Evolutionary conservation across 2,329 filamentous ascomycete species (phyloP).

Genomic region (Alternaria novae-zelandiae): DNA sequence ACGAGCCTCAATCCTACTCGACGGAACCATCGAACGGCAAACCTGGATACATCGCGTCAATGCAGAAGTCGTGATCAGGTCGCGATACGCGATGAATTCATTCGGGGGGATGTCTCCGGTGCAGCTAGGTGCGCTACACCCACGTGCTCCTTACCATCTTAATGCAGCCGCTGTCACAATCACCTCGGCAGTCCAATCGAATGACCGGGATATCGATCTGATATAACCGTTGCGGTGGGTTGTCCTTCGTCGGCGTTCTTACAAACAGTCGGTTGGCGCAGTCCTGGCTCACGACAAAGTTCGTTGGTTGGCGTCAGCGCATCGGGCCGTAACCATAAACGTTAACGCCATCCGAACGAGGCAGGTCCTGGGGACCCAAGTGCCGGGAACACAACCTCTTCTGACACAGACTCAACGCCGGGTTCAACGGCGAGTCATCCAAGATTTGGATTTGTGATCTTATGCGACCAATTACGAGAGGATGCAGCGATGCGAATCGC

Average conservation of each 20-base stretch:
- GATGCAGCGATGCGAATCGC: not conserved
- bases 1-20: not conserved
- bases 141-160: slow-evolving; percentile 1
- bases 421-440: not conserved
- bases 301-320: slow-evolving; percentile 5
- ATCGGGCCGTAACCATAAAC: slow-evolving; percentile 10
- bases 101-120: slow-evolving; percentile 2
- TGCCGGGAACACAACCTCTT: not conserved
- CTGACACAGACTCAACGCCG: not conserved
- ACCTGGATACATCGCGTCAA: not conserved
- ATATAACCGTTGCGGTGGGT: slow-evolving; percentile 1
- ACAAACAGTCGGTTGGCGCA: slow-evolving; percentile 2
- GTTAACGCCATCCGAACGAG: slow-evolving; percentile 1
- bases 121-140: not conserved
- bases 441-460: not conserved
- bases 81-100: not conserved
- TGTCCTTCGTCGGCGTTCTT: not conserved
- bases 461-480: not conserved
- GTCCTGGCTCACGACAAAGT: slow-evolving; percentile 1
- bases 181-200: not conserved
- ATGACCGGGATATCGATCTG: not conserved
- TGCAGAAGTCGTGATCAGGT: not conserved
- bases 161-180: not conserved
- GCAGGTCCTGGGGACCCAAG: not conserved
- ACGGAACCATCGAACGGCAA: not conserved